These are phyloP conservation scores for Stenogyne calaminthoides DNA, from an alignment of 305 asterid genomes.

Conservation along the genomic window DNA sequence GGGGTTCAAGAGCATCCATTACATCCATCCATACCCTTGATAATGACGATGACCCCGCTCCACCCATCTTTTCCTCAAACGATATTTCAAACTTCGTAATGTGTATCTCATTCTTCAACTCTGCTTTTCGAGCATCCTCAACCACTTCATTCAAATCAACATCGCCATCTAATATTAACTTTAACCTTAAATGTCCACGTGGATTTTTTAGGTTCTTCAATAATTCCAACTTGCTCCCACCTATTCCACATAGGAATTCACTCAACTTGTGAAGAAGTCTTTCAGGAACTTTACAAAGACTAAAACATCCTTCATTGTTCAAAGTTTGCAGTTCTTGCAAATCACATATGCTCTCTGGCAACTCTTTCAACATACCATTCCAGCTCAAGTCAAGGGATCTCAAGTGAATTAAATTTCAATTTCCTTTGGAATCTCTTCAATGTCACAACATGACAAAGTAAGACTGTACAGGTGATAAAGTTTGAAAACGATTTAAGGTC, in stretches of 20 bases:
- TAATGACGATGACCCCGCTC: background rate
- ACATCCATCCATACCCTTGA: background rate
- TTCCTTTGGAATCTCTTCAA: background rate
- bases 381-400: background rate
- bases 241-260: background rate
- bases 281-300: too few relatives aligned
- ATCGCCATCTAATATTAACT: background rate
- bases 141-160: too few relatives aligned
- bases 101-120: background rate
- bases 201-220: slow-evolving; percentile 21
- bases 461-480: background rate
- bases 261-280: too few relatives aligned
- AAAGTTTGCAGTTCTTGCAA: background rate
- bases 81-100: background rate
- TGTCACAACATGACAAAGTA: background rate
- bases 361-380: background rate
- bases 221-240: slow-evolving; percentile 1
- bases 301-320: background rate
- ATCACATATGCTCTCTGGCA: background rate
- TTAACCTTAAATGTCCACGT: background rate
- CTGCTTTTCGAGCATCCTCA: too few relatives aligned
- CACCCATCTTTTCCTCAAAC: background rate
- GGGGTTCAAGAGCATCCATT: background rate
- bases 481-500: background rate
- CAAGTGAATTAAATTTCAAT: too few relatives aligned